A percentile compares a stretch with the other conserved stretches of the same genome.
Conservation (phyloP, 2,329 filamentous ascomycete species). For the Blastomyces silverae region DNA sequence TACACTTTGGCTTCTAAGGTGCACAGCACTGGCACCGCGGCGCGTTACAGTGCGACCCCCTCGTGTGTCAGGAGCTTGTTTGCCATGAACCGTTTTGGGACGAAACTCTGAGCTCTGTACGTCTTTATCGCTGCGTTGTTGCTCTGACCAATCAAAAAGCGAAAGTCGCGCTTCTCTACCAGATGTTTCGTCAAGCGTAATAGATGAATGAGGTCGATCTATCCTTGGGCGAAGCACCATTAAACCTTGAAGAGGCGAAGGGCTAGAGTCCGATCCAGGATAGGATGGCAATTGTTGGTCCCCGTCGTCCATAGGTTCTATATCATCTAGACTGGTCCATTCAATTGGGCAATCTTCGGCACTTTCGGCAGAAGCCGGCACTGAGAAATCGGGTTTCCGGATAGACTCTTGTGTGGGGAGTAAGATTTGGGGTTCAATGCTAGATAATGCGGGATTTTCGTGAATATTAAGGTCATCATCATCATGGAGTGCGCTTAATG, state of each 20-base stretch:
- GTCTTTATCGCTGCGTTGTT: constrained; percentile 49
- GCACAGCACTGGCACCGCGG: constrained; percentile 53
- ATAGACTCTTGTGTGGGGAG: not conserved
- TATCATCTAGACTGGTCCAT: constrained; percentile 7
- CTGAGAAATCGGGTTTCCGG: not conserved
- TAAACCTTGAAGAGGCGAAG: not conserved
- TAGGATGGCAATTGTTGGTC: not conserved
- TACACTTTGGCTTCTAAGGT: constrained; percentile 61
- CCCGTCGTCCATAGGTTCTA: constrained; percentile 8
- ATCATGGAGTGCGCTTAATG: not conserved
- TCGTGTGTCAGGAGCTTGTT: constrained; percentile 51
- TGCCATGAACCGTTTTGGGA: constrained; percentile 58
- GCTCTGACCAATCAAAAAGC: constrained; percentile 60
- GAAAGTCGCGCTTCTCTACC: constrained; percentile 17
- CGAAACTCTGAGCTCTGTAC: constrained; percentile 48
- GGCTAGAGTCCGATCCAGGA: not conserved
- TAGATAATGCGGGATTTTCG: not conserved
- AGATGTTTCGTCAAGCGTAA: constrained; percentile 14
- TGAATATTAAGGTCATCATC: not conserved
- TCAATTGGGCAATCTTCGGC: not conserved
- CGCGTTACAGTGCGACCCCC: constrained; percentile 53
- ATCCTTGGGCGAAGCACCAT: constrained; percentile 3
- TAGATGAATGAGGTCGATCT: constrained; percentile 14
- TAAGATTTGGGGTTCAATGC: not conserved
- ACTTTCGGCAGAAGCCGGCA: not conserved